phyloP scores from a whole-genome alignment of 2,329 filamentous ascomycete genomes.

The Canariomyces notabilis region DNA sequence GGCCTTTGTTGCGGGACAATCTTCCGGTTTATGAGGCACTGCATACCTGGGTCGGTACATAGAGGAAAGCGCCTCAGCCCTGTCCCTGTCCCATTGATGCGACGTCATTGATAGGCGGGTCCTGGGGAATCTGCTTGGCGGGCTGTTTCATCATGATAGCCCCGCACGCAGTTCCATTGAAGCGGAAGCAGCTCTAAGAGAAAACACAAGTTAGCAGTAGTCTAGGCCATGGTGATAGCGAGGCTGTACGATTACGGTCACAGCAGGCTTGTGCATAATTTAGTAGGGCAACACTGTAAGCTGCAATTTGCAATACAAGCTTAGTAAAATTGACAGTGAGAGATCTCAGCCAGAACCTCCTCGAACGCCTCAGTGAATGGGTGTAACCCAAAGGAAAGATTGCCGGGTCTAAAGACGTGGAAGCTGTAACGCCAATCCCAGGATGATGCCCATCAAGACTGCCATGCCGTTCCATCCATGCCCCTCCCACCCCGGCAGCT shows the following conservation, averaged over 20 bases:
- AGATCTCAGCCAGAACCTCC: conserved; percentile 3
- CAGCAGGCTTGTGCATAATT: background rate
- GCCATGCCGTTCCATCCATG: background rate
- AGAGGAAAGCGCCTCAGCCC: background rate
- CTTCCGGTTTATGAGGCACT: no score
- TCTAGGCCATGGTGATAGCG: no score
- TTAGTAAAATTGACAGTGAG: conserved; percentile 5
- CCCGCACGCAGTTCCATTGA: no score
- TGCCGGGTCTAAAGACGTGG: background rate
- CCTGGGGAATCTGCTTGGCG: background rate
- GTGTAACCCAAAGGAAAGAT: background rate
- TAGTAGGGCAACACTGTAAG: background rate
- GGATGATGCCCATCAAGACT: background rate
- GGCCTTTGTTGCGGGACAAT: no score
- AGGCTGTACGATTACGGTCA: no score
- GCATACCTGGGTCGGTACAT: background rate
- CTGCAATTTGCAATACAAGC: conserved; percentile 9
- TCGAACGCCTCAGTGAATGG: conserved; percentile 1
- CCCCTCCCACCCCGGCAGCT: no score
- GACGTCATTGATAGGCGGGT: background rate
- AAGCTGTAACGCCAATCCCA: background rate
- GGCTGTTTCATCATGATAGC: background rate
- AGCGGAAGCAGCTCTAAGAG: no score
- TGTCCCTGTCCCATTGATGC: background rate
- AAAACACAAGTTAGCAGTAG: no score